Percentiles rank a stretch among this genome's conserved stretches.
Conservation (phyloP, 2,329 filamentous ascomycete genomes). For the Aspergillus spinulosporus region DNA sequence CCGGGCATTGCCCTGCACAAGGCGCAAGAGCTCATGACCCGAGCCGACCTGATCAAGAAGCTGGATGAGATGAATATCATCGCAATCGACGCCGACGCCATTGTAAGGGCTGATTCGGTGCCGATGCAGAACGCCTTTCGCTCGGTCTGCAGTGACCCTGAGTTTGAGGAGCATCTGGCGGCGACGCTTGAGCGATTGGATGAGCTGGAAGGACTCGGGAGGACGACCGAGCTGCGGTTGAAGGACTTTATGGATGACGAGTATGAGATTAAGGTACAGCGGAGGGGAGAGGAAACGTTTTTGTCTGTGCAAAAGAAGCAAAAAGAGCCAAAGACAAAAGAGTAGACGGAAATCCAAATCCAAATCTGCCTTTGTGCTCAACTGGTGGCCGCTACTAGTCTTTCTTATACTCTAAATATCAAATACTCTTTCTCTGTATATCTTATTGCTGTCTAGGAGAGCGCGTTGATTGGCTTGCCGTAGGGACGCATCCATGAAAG, state of each 20-base stretch:
- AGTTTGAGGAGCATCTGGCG: conserved; percentile 80
- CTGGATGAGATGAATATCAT: conserved; percentile 96
- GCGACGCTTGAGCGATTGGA: conserved; percentile 79
- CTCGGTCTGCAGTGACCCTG: conserved; percentile 72
- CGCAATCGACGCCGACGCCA: conserved; percentile 82
- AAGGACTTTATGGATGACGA: conserved; percentile 89
- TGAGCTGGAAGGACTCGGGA: conserved; percentile 86
- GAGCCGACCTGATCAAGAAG: conserved; percentile 86
- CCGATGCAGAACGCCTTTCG: conserved; percentile 94
- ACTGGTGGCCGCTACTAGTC: too few relatives aligned
- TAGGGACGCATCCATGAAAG: too few relatives aligned
- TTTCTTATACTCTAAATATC: too few relatives aligned
- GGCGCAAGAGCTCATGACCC: conserved; percentile 89
- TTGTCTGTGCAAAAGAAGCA: conserved; percentile 6
- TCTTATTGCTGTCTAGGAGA: too few relatives aligned
- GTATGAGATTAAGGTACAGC: conserved; percentile 60
- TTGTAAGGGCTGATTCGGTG: conserved; percentile 88
- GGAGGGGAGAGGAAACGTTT: conserved; percentile 1
- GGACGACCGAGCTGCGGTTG: conserved; percentile 91
- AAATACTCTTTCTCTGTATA: too few relatives aligned
- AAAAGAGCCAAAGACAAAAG: not conserved
- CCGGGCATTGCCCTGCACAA: conserved; percentile 79
- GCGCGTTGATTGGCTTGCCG: too few relatives aligned
- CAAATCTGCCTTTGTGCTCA: too few relatives aligned
- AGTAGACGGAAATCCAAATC: not conserved